These are phyloP conservation scores for Anthracocystis panici-leucophaei DNA, from an alignment of 1,284 basidiomycete genomes.

Conservation along the genomic window DNA sequence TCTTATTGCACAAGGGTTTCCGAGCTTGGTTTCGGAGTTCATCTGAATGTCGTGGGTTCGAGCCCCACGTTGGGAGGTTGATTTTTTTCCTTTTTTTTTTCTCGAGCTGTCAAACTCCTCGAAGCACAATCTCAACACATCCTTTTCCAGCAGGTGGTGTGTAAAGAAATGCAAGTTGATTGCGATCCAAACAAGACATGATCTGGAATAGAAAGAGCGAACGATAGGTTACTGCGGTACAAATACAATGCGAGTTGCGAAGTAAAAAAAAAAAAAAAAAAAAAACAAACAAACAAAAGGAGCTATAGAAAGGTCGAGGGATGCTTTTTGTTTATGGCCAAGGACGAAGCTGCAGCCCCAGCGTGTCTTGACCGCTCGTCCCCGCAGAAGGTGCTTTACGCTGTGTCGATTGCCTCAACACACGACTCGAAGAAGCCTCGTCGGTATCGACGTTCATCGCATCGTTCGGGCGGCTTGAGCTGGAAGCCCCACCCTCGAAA, in stretches of 20 bases:
- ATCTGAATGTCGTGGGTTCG: constrained; percentile 69
- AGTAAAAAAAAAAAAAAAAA: too few relatives aligned
- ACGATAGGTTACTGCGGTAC: background rate
- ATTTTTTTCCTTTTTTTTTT: constrained; percentile 32
- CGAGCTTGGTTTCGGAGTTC: constrained; percentile 26
- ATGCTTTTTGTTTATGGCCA: constrained; percentile 14
- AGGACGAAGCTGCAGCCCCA: constrained; percentile 26
- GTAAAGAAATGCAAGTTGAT: background rate
- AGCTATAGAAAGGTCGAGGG: background rate
- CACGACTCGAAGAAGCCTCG: constrained; percentile 2
- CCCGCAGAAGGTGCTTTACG: constrained; percentile 16
- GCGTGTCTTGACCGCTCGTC: constrained; percentile 12
- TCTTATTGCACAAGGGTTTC: constrained; percentile 61
- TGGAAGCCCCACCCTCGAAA: constrained; percentile 2
- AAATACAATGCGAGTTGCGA: constrained; percentile 25
- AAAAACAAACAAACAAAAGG: too few relatives aligned
- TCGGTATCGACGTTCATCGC: background rate
- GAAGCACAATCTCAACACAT: too few relatives aligned
- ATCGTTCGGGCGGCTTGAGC: background rate
- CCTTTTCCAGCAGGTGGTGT: too few relatives aligned
- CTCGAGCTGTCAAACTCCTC: too few relatives aligned
- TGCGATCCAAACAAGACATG: background rate
- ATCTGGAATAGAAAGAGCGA: background rate
- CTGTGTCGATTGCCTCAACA: constrained; percentile 18
- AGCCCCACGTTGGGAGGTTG: constrained; percentile 68